Conservation (phyloP, 805 yeast species). For the Kodamaea kaohsiungensis region DNA sequence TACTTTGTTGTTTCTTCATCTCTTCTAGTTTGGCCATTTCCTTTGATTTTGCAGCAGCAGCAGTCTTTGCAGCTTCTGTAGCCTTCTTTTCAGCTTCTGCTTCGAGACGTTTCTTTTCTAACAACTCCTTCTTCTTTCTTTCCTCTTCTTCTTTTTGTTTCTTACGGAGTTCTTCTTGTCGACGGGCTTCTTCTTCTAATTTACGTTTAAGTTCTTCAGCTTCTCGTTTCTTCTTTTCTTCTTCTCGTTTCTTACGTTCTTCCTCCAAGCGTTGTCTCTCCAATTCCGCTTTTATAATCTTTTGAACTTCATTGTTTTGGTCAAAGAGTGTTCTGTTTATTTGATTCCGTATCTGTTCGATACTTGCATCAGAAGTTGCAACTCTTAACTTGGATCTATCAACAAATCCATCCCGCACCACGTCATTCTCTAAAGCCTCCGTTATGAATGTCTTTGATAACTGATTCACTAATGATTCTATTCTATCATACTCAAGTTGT, state of each 20-base stretch:
- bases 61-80: slow-evolving; percentile 6
- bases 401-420: background rate
- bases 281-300: slow-evolving; percentile 9
- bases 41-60: slow-evolving; percentile 9
- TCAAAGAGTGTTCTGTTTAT: background rate
- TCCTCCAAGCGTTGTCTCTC: slow-evolving; percentile 11
- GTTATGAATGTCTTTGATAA: slow-evolving; percentile 1
- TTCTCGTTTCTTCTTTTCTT: slow-evolving; percentile 13
- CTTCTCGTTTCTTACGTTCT: slow-evolving; percentile 15
- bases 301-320: slow-evolving; percentile 11
- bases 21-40: slow-evolving; percentile 2
- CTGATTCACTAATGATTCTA: background rate
- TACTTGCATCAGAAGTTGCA: background rate
- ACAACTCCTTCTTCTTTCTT: slow-evolving; percentile 11
- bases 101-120: slow-evolving; percentile 5
- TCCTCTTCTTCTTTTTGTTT: slow-evolving; percentile 21
- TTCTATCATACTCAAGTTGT: background rate
- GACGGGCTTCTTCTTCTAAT: slow-evolving; percentile 3
- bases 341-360: background rate
- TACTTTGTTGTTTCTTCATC: slow-evolving; percentile 15
- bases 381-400: background rate
- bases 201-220: background rate
- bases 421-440: background rate
- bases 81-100: slow-evolving; percentile 6
- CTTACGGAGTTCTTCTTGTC: slow-evolving; percentile 2